A percentile compares a stretch with the other conserved stretches of the same genome.
These are phyloP conservation scores for Chaetoceros tenuissimus DNA, from an alignment of 108 stramenopile genomes.

Conservation along the genomic window DNA sequence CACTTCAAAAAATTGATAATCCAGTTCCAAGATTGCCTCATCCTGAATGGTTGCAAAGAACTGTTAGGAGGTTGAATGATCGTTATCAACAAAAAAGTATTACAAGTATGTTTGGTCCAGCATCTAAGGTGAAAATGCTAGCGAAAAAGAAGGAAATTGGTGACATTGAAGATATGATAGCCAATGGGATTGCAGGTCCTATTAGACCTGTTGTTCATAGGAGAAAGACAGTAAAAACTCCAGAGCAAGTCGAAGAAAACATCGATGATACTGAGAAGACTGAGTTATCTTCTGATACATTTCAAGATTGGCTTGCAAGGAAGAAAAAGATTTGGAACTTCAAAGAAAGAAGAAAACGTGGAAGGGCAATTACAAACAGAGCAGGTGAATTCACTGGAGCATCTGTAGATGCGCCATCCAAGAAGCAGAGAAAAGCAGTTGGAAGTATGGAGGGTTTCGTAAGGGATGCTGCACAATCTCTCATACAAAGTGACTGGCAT, in stretches of 20 bases:
- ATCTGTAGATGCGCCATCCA: conserved; percentile 9
- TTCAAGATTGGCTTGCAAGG: conserved; percentile 79
- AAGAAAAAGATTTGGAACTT: conserved; percentile 87
- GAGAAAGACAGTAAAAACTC: conserved; percentile 8
- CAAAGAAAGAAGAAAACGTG: conserved; percentile 37
- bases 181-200: conserved; percentile 15
- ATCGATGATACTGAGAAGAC: conserved; percentile 20
- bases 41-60: conserved; percentile 90
- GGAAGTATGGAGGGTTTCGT: conserved; percentile 74
- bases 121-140: conserved; percentile 5
- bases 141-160: background rate
- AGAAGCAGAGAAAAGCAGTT: conserved; percentile 29
- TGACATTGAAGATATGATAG: conserved; percentile 76
- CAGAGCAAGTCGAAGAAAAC: conserved; percentile 5
- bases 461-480: conserved; percentile 56
- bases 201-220: conserved; percentile 72
- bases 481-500: conserved; percentile 78
- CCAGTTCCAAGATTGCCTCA: conserved; percentile 92
- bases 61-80: conserved; percentile 77
- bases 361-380: conserved; percentile 9
- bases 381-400: conserved; percentile 7
- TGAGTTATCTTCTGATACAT: conserved; percentile 44
- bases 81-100: conserved; percentile 84
- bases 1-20: conserved; percentile 89
- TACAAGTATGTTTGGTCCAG: conserved; percentile 49